Evolutionary conservation across 1,284 basidiomycete species (phyloP), one percentile per base, ranked within the genome.

Genomic region (Boletus sp.): DNA sequence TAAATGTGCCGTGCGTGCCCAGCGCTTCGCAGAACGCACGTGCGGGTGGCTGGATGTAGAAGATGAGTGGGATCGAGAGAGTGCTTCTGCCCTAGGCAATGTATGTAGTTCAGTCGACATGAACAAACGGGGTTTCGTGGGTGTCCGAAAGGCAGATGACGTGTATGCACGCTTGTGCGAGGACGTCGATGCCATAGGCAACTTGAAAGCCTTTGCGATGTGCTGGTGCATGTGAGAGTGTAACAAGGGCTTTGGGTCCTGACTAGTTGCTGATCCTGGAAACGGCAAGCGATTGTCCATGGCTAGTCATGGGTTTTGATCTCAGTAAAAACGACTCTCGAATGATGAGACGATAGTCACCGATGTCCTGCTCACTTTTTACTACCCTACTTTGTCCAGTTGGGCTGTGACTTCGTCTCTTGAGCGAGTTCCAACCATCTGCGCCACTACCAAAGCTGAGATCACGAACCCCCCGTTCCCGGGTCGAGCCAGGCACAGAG

Each of bases 1-100:
- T 62, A 91, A 64, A 77, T 91, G 90, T 4, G 90, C 86, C 6
- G 80, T 88, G 49, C 87, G 78, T 28, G 88, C 89, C 84, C 85
- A 89, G 46, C 80, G 80, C 61, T 82, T 84, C 44, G 83, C 52
- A 1, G 74, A 59, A 71, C 71, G 67, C 3, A 10, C 55, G 2
- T 59, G 59, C 4, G 35, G 27, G 11, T 68, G 67, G 1, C 65
- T 55, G 7, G 69, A 65, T 6, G 69, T 48, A 49, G 74, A 52
- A 75, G 79, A 55, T 73, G 75, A 63, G 60, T 67, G 61, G 51
- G 67, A 74, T 3, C 71, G 63, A 1, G 60, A 5, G 10, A 73
- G 54, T 10, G 71, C 54, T 28, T 66, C 64, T 3, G 56, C 63
- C 1, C 69, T 62, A 1, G 70, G 65, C 21, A 70, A 55, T 0